Evolutionary conservation across 768 basidiomycete genomes (phyloP), one percentile per base, ranked within the genome.

Genomic region (Pisolithus orientalis): DNA sequence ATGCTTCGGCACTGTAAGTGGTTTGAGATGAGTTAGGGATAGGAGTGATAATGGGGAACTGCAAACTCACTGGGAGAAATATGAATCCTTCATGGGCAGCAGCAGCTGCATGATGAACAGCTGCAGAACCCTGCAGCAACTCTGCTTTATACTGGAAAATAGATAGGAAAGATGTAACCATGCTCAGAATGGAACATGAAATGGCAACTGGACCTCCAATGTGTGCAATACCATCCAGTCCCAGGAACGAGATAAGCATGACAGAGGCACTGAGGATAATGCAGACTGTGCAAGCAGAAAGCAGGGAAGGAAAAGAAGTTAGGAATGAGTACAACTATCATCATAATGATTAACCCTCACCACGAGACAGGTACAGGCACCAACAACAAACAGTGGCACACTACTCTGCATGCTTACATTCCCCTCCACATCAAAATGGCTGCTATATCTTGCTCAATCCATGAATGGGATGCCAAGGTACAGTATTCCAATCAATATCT

Each of bases 201-300:
- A 21, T 21, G 21, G 21, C 21, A 21, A 21, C 21, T 21, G 21
- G 21, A 21, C 21, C 21, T 21, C 21, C 21, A 21, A 21, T 21
- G 21, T 21, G 21, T 51, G 84, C 70, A 55, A 84, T 56, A 53
- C 72, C 77, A 65, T 85, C 83, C 66, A 91, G 58, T 39, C 83
- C 85, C 59, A 89, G 88, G 49, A 91, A 76, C 47, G 86, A 80
- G 63, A 91, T 78, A 70, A 90, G 83, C 27, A 87, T 90, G 51
- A 90, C 85, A 38, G 88, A 87, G 29, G 87, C 84, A 58, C 89
- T 90, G 52, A 91, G 72, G 21, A 90, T 76, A 53, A 90, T 77
- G 89, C 89, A 60, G 88, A 87, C 89, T 91, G 65, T 44, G 54
- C 39, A 50, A 42, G 57, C 40, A 49, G 28, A 21, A 21, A 21